Conservation (phyloP, 2,329 filamentous ascomycete genomes). For the Fusarium domesticum region DNA sequence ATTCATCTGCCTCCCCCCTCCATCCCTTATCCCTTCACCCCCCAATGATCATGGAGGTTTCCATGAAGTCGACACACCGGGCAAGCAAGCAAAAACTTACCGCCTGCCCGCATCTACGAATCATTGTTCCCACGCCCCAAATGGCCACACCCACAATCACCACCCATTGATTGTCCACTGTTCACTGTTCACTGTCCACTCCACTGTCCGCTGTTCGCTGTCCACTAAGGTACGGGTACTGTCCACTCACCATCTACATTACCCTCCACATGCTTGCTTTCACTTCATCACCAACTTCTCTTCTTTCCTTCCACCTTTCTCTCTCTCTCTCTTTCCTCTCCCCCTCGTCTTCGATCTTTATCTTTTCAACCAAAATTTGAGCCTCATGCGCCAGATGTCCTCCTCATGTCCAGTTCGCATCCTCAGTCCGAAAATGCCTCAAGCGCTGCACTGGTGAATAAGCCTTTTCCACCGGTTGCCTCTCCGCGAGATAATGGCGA, state of each 20-base stretch:
- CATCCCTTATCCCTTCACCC: no score
- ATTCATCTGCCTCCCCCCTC: constrained; percentile 3
- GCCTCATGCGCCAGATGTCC: constrained; percentile 48
- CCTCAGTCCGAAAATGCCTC: constrained; percentile 54
- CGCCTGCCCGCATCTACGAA: constrained; percentile 28
- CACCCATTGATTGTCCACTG: neutral
- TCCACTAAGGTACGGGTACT: no score
- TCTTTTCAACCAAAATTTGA: constrained; percentile 19
- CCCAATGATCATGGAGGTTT: no score
- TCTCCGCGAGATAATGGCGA: no score
- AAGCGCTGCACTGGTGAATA: constrained; percentile 45
- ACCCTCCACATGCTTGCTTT: constrained; percentile 15
- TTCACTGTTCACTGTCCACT: no score
- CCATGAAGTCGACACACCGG: no score
- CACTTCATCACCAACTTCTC: constrained; percentile 19
- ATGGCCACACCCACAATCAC: constrained; percentile 1
- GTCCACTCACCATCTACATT: constrained; percentile 20
- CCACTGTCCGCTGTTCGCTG: neutral
- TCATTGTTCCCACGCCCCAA: constrained; percentile 32
- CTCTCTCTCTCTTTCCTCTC: neutral
- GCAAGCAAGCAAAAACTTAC: no score
- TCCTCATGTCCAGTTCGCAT: constrained; percentile 56
- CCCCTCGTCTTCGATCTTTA: neutral
- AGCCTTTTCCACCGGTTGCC: constrained; percentile 2
- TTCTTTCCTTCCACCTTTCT: neutral